Base-by-base conservation (phyloP, 192 early-diverging fungal species). In the Cetraspora pellucida region DNA sequence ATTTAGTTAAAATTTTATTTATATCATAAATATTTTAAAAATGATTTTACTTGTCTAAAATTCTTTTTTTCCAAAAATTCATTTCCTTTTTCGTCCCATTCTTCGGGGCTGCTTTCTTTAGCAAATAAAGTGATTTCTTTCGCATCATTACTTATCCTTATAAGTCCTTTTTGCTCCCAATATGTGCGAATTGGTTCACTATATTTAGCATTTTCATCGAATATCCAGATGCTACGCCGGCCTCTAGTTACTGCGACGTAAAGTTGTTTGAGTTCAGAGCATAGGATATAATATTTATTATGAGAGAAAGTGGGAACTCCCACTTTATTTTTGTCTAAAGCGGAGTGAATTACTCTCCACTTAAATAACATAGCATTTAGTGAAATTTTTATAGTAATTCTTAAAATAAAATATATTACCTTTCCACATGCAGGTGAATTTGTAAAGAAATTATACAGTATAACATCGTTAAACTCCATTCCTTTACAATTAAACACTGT, bases 161-260 rank as follows among this genome's bases (percentile, higher is more conserved):
- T 28, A 37, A 74, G 31, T 19, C 7, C 55, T 1, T 74, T 1
- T 16, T 43, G 55, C 17, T 61, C 57, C 72, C 72, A 74, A 27
- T 60, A 60, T 74, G 5, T 46, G 6, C 58, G 58, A 10, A 74
- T 74, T 46, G 72, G 55, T 0, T 60, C 55, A 6, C 54, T 74
- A 6, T 25, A 28, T 23, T 74, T 57, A 16, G 17, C 6, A 13
- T 74, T 59, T 46, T 58, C 72, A 74, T 74, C 72, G 31, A 43
- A 74, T 43, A 74, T 74, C 55, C 72, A 74, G n/a, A 77, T 21
- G 1, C 50, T 31, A 27, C 66, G 60, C 50, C 75, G 61, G 2
- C 63, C 61, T 21, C 75, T 64, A 13, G 75, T 73, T 30, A 73
- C 54, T 57, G 72, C 72, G 54, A 73, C 72, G 28, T 73, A 73